Conservation (phyloP, 2,329 filamentous ascomycete species). For the Gaeumannomyces tritici region DNA sequence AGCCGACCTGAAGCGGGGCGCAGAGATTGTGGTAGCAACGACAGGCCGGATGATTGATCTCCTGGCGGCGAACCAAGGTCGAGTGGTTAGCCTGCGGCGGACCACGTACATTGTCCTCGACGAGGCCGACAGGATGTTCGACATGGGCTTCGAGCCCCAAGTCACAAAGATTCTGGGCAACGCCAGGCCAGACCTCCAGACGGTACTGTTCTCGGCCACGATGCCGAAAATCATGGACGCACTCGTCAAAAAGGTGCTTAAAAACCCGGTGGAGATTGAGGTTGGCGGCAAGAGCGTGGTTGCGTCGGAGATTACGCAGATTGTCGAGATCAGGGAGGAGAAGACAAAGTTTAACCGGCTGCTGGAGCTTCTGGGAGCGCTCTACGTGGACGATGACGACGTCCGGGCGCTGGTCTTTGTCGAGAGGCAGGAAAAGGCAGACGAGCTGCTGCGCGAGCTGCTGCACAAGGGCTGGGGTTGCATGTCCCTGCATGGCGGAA, state of each 20-base stretch:
- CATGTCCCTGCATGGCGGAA: slow-evolving; percentile 89
- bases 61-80: slow-evolving; percentile 83
- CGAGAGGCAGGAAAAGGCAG: slow-evolving; percentile 83
- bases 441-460: slow-evolving; percentile 67
- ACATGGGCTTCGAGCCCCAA: slow-evolving; percentile 98
- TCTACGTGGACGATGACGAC: slow-evolving; percentile 83
- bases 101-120: slow-evolving; percentile 94
- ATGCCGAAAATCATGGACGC: slow-evolving; percentile 92
- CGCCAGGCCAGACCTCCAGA: slow-evolving; percentile 85
- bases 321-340: slow-evolving; percentile 80
- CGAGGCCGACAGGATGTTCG: slow-evolving; percentile 97
- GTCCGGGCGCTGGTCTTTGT: slow-evolving; percentile 85
- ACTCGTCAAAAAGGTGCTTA: slow-evolving; percentile 78
- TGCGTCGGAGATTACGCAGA: slow-evolving; percentile 86
- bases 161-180: slow-evolving; percentile 94
- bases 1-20: slow-evolving; percentile 87
- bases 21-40: slow-evolving; percentile 91
- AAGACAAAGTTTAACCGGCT: slow-evolving; percentile 75
- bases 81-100: slow-evolving; percentile 80
- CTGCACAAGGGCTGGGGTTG: slow-evolving; percentile 81
- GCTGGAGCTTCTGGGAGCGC: slow-evolving; percentile 75
- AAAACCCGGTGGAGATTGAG: slow-evolving; percentile 79
- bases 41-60: slow-evolving; percentile 94
- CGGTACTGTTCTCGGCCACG: slow-evolving; percentile 91
- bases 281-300: slow-evolving; percentile 83